Evolutionary conservation across 495 filamentous ascomycete genomes (phyloP).

Genomic region (Wilcoxina mikolae): DNA sequence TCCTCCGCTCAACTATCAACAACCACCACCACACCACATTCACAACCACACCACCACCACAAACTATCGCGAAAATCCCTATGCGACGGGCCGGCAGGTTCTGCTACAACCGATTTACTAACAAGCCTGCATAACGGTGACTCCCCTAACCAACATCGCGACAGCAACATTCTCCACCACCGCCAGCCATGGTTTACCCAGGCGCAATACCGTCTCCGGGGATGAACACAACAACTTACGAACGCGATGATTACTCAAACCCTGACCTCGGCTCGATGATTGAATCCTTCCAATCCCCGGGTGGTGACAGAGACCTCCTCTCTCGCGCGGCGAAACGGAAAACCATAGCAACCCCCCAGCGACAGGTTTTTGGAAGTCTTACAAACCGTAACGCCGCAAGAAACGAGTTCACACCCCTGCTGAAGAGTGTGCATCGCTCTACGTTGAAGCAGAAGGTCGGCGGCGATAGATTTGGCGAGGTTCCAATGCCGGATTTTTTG

Average conservation of each 20-base stretch:
- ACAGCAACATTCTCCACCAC: not conserved
- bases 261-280: conserved; percentile 22
- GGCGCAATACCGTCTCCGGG: conserved; percentile 3
- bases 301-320: conserved; percentile 48
- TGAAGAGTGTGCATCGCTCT: conserved; percentile 78
- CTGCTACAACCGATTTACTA: not conserved
- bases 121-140: not conserved
- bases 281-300: conserved; percentile 70
- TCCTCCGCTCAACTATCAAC: not conserved
- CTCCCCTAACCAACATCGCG: not conserved
- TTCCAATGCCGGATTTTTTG: conserved; percentile 56
- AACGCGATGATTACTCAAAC: not conserved
- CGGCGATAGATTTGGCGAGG: conserved; percentile 29
- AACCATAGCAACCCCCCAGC: conserved; percentile 45
- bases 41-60: not conserved
- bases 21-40: not conserved
- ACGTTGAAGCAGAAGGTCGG: conserved; percentile 49
- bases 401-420: conserved; percentile 80
- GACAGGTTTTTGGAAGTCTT: conserved; percentile 34
- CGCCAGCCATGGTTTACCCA: conserved; percentile 7
- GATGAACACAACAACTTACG: not conserved
- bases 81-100: not conserved
- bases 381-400: conserved; percentile 43
- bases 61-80: not conserved
- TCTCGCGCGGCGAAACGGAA: conserved; percentile 38